Conservation (phyloP, 176 grass and related monocot species). For the Carex kokanica region DNA sequence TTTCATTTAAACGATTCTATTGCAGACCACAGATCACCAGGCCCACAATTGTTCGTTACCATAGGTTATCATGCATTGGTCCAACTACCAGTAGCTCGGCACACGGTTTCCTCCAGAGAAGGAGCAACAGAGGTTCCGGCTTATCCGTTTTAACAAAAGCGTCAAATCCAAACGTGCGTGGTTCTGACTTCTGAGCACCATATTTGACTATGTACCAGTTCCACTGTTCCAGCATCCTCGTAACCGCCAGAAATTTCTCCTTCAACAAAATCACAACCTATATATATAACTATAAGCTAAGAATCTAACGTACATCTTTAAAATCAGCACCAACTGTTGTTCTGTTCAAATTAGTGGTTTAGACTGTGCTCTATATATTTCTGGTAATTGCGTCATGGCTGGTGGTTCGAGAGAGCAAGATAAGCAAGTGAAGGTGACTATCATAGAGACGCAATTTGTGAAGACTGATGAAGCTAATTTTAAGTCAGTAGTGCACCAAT, state of each 20-base stretch:
- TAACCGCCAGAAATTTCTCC: not conserved
- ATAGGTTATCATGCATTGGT: not conserved
- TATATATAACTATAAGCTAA: not conserved
- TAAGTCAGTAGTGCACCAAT: constrained; percentile 65
- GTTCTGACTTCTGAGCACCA: not conserved
- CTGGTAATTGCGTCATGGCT: not conserved
- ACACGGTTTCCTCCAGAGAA: not conserved
- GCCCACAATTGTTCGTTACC: not conserved
- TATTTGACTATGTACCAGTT: not conserved
- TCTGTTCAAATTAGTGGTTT: not conserved
- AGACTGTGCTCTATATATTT: not conserved
- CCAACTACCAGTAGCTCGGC: not conserved
- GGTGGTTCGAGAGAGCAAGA: not conserved
- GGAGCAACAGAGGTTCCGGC: not conserved
- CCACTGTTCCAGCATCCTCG: not conserved
- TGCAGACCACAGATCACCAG: not conserved
- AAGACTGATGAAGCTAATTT: constrained; percentile 61
- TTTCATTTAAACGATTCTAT: not conserved
- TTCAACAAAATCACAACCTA: not conserved
- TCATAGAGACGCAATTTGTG: constrained; percentile 78
- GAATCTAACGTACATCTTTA: not conserved
- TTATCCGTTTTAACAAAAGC: too few relatives aligned
- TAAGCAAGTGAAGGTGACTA: constrained; percentile 48
- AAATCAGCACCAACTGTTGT: not conserved
- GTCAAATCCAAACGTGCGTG: not conserved